These are phyloP conservation scores for Geosiphon pyriformis DNA, from an alignment of 192 early-diverging fungal genomes.

Conservation along the genomic window DNA sequence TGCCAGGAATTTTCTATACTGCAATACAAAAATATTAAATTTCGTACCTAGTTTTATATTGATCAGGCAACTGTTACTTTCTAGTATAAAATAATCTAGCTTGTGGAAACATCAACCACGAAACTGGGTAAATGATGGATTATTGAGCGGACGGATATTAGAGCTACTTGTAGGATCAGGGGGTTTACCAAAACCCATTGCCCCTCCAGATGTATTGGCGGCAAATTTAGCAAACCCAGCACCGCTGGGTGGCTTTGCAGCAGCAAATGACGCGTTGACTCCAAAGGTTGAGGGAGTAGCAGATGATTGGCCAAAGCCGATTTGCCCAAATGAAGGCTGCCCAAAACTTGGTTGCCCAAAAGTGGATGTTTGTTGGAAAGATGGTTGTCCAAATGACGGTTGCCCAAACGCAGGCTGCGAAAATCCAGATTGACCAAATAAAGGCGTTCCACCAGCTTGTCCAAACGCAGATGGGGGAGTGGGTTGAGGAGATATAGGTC, in stretches of 20 bases:
- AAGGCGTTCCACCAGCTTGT: background rate
- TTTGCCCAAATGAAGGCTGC: slow-evolving; percentile 2
- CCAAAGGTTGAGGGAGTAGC: background rate
- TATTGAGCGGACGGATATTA: background rate
- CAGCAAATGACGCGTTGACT: background rate
- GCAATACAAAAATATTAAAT: no score
- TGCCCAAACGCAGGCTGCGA: background rate
- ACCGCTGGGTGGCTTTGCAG: background rate
- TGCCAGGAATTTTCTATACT: no score
- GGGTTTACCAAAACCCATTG: background rate
- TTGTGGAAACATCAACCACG: background rate
- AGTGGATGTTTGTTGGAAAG: background rate
- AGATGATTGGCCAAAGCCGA: background rate
- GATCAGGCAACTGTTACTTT: no score
- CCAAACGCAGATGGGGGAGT: background rate
- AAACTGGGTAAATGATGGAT: background rate
- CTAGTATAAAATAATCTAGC: no score
- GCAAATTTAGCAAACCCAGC: slow-evolving; percentile 7
- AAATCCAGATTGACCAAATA: background rate
- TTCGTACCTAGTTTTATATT: no score
- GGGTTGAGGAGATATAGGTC: background rate
- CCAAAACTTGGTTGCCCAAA: slow-evolving; percentile 1
- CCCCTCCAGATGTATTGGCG: background rate
- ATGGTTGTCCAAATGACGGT: background rate
- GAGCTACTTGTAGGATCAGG: background rate